phyloP scores from a whole-genome alignment of 2,329 filamentous ascomycete species.

The Leptodontidium sp. region DNA sequence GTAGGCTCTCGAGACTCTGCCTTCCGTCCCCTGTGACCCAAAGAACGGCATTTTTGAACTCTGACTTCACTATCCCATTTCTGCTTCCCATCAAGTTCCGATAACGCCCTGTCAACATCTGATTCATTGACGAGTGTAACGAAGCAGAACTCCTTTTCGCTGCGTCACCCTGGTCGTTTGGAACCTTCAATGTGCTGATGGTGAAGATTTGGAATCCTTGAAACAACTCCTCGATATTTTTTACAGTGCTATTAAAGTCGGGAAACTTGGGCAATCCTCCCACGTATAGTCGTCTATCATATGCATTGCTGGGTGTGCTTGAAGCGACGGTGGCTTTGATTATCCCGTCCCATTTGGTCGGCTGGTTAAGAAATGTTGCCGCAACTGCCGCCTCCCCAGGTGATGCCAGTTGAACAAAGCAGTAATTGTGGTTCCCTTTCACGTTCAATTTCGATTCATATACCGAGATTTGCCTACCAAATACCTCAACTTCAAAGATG shows the following conservation, averaged over 20 bases:
- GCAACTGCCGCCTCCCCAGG: slow-evolving; percentile 62
- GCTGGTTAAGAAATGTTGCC: slow-evolving; percentile 50
- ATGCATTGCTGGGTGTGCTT: slow-evolving; percentile 36
- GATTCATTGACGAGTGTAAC: slow-evolving; percentile 65
- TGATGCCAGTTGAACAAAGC: slow-evolving; percentile 69
- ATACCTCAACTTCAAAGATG: slow-evolving; percentile 53
- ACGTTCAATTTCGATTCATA: slow-evolving; percentile 61
- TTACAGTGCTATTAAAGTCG: slow-evolving; percentile 56
- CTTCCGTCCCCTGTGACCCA: background rate
- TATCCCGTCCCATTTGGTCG: slow-evolving; percentile 36
- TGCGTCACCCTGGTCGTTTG: slow-evolving; percentile 61
- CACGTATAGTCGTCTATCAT: slow-evolving; percentile 55
- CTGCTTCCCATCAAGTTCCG: slow-evolving; percentile 48
- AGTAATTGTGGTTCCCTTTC: slow-evolving; percentile 66
- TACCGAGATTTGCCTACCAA: slow-evolving; percentile 59
- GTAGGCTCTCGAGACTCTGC: background rate
- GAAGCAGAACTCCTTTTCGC: slow-evolving; percentile 62
- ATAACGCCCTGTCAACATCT: slow-evolving; percentile 62
- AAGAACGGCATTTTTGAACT: slow-evolving; percentile 34
- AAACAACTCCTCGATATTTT: slow-evolving; percentile 57
- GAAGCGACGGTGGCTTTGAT: slow-evolving; percentile 35
- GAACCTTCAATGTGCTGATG: slow-evolving; percentile 57
- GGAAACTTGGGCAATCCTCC: slow-evolving; percentile 58
- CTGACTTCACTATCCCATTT: slow-evolving; percentile 37
- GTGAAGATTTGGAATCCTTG: slow-evolving; percentile 53